Conservation (phyloP, 805 yeast genomes). For the Nakazawaea holstii region DNA sequence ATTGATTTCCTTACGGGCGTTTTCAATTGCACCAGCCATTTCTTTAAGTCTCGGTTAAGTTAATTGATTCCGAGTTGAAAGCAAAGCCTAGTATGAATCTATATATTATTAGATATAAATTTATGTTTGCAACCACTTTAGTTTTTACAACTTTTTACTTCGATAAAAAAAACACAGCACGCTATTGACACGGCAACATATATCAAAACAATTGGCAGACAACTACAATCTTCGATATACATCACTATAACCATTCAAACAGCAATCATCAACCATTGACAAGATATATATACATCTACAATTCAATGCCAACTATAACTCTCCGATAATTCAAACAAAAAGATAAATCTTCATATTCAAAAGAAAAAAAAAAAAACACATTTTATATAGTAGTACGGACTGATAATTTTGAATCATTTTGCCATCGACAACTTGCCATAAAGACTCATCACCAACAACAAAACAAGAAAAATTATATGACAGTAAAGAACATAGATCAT, state of each 20-base stretch:
- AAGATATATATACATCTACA: too few species aligned
- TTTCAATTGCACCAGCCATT: slow-evolving; percentile 93
- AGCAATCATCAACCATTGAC: background rate
- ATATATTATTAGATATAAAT: background rate
- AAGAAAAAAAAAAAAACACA: background rate
- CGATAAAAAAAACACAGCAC: too few species aligned
- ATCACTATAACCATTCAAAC: background rate
- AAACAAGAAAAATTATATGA: slow-evolving; percentile 2
- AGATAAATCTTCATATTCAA: background rate
- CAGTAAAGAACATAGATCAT: slow-evolving; percentile 9
- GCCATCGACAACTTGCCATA: background rate
- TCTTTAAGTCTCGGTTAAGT: background rate
- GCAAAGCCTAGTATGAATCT: too few species aligned
- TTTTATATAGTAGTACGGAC: slow-evolving; percentile 6
- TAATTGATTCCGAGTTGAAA: too few species aligned
- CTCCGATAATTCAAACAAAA: background rate
- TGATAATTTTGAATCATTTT: background rate
- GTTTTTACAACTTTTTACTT: background rate
- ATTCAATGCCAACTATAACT: too few species aligned
- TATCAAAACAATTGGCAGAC: background rate
- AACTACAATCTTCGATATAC: background rate
- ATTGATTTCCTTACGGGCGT: slow-evolving; percentile 90
- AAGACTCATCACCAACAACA: background rate
- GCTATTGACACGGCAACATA: background rate
- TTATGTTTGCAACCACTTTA: background rate